Evolutionary conservation across 306 rosid species (phyloP), one percentile per base, ranked within the genome.

Genomic region (Acacia acuminata): DNA sequence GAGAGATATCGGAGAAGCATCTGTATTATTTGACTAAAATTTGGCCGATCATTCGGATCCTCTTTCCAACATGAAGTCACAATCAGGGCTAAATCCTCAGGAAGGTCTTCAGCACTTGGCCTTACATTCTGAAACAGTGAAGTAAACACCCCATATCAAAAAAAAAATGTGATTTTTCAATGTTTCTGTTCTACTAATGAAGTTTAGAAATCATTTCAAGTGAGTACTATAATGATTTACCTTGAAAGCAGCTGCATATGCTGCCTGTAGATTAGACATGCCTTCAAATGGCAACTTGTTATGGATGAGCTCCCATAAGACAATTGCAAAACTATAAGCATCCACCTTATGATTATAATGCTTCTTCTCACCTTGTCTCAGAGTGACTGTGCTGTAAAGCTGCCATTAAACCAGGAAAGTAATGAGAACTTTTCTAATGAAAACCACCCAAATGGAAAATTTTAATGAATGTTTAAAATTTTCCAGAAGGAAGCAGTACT

Each of bases 181-280:
- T 27, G 40, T 47, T 9, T n/a, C 34, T 66, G 56, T 80, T 77
- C 66, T 58, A 25, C 2, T 36, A 25, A 7, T 45, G 72, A 75
- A 14, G 70, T 60, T 76, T 42, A 20, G 32, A 42, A 36, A 19
- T 56, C 22, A 69, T 40, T 69, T 69, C 8, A 22, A 43, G 34
- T 34, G 20, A 66, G 70, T 5, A 69, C 22, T 44, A 58, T 42
- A 81, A 67, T n/a, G 69, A 69, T 65, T 13, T 89, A 93, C 98
- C 98, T 94, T 94, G 77, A 94, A 94, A 60, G 97, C 98, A 58
- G 97, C 98, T 45, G 97, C 98, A 64, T 94, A 94, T n/a, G 97
- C 98, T 8, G 97, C 98, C 78, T 94, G 98, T 71, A 94, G 83
- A 87, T 94, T 93, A n/a, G 98, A 93, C 98, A 94, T 94, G 90